Evolutionary conservation across 306 rosid species (phyloP), one percentile per base, ranked within the genome.

Genomic region (Carpinus viminea): DNA sequence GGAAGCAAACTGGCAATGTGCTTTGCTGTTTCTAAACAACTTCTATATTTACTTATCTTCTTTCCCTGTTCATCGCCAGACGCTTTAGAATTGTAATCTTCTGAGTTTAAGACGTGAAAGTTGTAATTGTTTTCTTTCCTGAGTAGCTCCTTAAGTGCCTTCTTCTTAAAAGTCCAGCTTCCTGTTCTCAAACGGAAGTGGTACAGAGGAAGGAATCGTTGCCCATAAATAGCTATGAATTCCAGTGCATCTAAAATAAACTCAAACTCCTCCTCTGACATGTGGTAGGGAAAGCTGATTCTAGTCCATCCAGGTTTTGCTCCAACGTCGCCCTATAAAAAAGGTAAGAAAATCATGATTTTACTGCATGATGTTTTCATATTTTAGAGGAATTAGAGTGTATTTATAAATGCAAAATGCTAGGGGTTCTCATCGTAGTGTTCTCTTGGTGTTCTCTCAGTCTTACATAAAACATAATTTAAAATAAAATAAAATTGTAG

Each of bases 231-330:
- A 59, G 94, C 92, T 82, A 94, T 18, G 76, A 90, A 92, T 76
- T 94, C 96, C 76, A 94, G 56, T 10, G 97, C 90, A 41, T 48
- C 74, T 78, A 88, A 26, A 80, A 92, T 90, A 88, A 87, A 94
- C 76, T 94, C 97, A 65, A 92, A 88, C 73, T 92, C 97, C 9
- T 87, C 91, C 13, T 88, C 84, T 8, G 87, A 76, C 87, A 90
- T 89, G 86, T 90, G 90, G 84, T 92, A 92, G 16, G 97, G 96
- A 70, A 94, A 94, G 79, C 96, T 92, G 48, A 94, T 82, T 82
- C 97, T 73, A 8, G 94, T 88, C 98, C 98, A 94, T 80, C 97
- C 96, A 1, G 98, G 97, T 84, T 90, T 92, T 3, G 86, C 79
- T 79, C 98, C 97, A 15, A 82, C 79, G 54, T 88, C 88, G 4